Evolutionary conservation across 345 rosid genomes (phyloP).

Genomic region (Reutealis trisperma): DNA sequence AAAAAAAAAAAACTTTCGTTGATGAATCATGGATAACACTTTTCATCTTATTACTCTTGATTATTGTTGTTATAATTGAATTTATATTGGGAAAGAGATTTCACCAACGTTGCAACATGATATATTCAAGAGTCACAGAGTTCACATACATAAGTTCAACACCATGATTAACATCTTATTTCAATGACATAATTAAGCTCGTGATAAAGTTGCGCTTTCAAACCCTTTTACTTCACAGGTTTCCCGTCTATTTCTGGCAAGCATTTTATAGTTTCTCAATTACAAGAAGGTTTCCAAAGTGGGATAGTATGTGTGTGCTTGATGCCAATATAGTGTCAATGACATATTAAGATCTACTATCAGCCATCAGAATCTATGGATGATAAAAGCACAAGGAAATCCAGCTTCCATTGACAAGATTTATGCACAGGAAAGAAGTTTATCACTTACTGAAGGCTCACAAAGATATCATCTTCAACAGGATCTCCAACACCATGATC

Average conservation of each 20-base stretch:
- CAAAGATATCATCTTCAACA: slow-evolving; percentile 80
- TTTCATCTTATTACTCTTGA: not conserved
- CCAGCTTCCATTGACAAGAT: not conserved
- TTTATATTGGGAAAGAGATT: not conserved
- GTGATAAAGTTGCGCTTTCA: not conserved
- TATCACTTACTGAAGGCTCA: slow-evolving; percentile 75
- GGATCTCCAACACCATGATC: slow-evolving; percentile 97
- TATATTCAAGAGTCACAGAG: not conserved
- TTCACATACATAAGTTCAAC: not conserved
- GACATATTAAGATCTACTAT: not conserved
- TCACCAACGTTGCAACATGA: not conserved
- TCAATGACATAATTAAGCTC: not conserved
- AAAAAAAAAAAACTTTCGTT: slow-evolving; percentile 5
- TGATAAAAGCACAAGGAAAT: not conserved
- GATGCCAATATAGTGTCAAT: not conserved
- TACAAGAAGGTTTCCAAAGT: not conserved
- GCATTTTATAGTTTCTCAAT: not conserved
- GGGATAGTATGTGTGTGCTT: not conserved
- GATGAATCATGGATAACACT: not conserved
- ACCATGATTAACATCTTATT: not conserved
- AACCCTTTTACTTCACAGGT: not conserved
- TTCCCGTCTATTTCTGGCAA: not conserved
- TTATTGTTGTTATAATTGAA: not conserved
- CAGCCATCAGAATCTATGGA: not conserved
- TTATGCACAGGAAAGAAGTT: slow-evolving; percentile 1